A percentile compares a stretch with the other conserved stretches of the same genome.
Conservation (phyloP, 2,329 filamentous ascomycete species). For the Arthrobotrys sinensis region DNA sequence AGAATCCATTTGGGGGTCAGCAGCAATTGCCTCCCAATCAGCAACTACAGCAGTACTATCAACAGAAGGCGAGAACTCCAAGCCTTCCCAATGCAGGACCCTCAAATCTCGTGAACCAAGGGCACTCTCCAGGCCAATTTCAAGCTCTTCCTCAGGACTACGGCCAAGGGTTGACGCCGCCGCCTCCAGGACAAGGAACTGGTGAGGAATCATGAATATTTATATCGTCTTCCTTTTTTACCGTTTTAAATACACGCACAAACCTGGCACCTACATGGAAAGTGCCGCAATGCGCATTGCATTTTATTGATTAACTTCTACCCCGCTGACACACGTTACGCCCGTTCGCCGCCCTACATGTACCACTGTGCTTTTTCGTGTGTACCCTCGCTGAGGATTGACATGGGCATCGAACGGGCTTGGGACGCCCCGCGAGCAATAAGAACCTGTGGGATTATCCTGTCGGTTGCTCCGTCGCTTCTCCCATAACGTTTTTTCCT, state of each 20-base stretch:
- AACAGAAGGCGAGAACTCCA: constrained; percentile 50
- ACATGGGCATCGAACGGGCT: constrained; percentile 47
- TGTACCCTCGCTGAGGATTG: constrained; percentile 47
- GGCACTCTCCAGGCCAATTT: constrained; percentile 20
- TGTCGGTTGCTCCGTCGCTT: constrained; percentile 51
- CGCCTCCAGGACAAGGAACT: constrained; percentile 38
- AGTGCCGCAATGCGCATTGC: constrained; percentile 57
- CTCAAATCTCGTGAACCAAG: constrained; percentile 2
- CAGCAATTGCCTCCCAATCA: constrained; percentile 44
- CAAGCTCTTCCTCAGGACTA: constrained; percentile 33
- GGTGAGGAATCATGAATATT: constrained; percentile 30
- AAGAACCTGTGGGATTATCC: constrained; percentile 59
- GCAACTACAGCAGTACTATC: constrained; percentile 54
- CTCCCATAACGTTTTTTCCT: constrained; percentile 47
- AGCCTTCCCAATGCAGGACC: constrained; percentile 28
- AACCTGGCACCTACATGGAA: constrained; percentile 25
- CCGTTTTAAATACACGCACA: constrained; percentile 21
- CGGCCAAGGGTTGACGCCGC: constrained; percentile 46
- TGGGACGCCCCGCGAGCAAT: constrained; percentile 47
- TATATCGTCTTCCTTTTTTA: constrained; percentile 38
- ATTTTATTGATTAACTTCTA: constrained; percentile 41
- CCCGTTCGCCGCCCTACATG: constrained; percentile 53
- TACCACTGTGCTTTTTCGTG: constrained; percentile 58
- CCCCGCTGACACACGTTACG: constrained; percentile 60
- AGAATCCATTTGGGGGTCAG: constrained; percentile 53